Base-by-base conservation (phyloP, 805 yeast genomes). In the Hanseniaspora lindneri region DNA sequence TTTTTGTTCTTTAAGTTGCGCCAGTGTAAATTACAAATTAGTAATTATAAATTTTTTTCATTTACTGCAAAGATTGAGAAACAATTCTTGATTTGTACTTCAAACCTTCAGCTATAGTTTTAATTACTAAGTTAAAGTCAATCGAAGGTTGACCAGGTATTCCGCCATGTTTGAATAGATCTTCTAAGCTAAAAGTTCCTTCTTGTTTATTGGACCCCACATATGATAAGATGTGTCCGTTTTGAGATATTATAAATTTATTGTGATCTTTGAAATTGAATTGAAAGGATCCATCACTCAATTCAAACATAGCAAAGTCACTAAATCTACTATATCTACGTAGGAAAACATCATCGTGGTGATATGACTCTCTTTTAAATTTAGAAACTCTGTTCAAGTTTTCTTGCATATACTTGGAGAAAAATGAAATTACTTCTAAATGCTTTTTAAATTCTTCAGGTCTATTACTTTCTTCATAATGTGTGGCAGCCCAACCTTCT, bases 201-300 rank as follows among this genome's bases (percentile, higher is more conserved):
- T 83, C 79, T 49, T 76, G 75, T 59, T 85, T 76, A 50, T 75
- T 72, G 33, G 92, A 88, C 3, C 88, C 83, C 46, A 89, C 79
- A 57, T 86, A 86, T 24, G 94, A 83, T 17, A 89, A 73, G 39
- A 77, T 76, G 52, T 74, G 71, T 20, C 95, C 96, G 49, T 75
- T 70, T 55, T 80, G 80, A 39, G 88, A 81, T 34, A 89, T 63
- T 51, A 94, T 79, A 49, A 88, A 67, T 66, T 92, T 92, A 65
- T 83, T 88, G 60, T 92, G 98, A 66, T 92, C 97, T 62, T 82
- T 82, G 67, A 92, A 92, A 66, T 92, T 92, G 68, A 88, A 88
- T 64, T 92, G 98, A 64, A 83, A 78, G 36, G 86, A 80, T 19
- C 95, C 96, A 60, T 87, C 85, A 60, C 94, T 84, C 68, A 92